Evolutionary conservation across 805 yeast species (phyloP), one percentile per base, ranked within the genome.

Genomic region (Pichia insulana): DNA sequence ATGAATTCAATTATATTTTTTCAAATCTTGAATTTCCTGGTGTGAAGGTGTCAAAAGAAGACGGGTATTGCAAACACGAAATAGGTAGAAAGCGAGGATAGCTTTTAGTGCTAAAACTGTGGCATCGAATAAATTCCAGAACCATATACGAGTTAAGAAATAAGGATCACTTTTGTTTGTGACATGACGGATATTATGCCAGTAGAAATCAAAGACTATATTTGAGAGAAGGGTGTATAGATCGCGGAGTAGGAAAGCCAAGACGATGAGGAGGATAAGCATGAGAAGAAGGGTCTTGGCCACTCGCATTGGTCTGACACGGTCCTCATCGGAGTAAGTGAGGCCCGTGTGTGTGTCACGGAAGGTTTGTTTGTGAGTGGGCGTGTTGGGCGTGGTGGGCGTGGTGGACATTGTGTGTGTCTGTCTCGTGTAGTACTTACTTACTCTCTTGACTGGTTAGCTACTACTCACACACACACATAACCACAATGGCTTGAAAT

Each of bases 1-100:
- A n/a, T n/a, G n/a, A n/a, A n/a, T n/a, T n/a, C n/a, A n/a, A 7
- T 53, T 42, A 38, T 53, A 61, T 26, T 57, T 57, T 25, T 59
- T 51, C 20, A 58, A 43, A 18, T 59, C 60, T 4, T 52, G 57
- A 15, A 44, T 50, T 43, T 58, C 65, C 18, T 48, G 40, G 20
- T 47, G 40, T 6, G 42, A 39, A n/a, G 57, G 44, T 12, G 25
- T 22, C 8, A 22, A 22, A 8, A 60, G 46, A 9, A 60, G 39
- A 26, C 40, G 41, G 2, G 37, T 30, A 40, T 60, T 57, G 34
- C 59, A 43, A 22, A 39, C 51, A 27, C 44, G 48, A 19, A 55
- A 44, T 7, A 48, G 30, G 28, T 50, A 53, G 37, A 42, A 43
- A 22, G 49, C 46, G 3, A 49, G 7, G 15, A 44, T 30, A 25